Evolutionary conservation across 2,329 filamentous ascomycete species (phyloP), one percentile per base, ranked within the genome.

Genomic region (Ceratocystis smalleyi): DNA sequence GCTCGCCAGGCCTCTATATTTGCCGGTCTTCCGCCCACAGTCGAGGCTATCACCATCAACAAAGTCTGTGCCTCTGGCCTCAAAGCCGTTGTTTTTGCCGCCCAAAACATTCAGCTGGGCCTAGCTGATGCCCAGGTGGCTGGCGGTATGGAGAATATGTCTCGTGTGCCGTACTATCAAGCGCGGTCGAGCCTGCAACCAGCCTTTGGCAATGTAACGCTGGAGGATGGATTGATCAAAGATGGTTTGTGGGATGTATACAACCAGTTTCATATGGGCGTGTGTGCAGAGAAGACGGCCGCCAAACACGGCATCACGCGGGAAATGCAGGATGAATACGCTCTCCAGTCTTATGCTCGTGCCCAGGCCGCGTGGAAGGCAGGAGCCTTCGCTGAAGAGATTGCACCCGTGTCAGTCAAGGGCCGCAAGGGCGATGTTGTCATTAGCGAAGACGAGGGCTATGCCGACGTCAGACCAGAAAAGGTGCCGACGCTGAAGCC

Each of bases 91-190:
- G 85, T 83, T 24, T 82, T 97, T 55, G 94, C 92, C 1, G 92
- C 92, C 0, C 90, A 96, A 72, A 94, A 95, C 72, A 96, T 97
- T 70, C 89, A 96, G 75, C 82, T 99, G 10, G 92, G 94, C 4
- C 81, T 95, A 8, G 83, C 90, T 17, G 89, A 95, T 71, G 91
- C 88, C 0, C 88, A 95, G 73, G 81, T 97, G 6, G 94, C 94
- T 1, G 94, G 94, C 67, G 94, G 94, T 63, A 96, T 99, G 88
- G 94, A 99, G 78, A 96, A 89, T 75, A 99, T 99, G 94, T 89
- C 89, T 5, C 83, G 88, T 47, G 90, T 96, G 3, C 94, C 94
- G 2, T 95, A 95, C 75, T 97, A 96, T 73, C 77, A 95, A 35
- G 85, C 88, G 6, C 84, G 94, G 40, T 84, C 90, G n/a, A 89